phyloP scores from a whole-genome alignment of 805 yeast genomes.

The Clavispora carvajalis region DNA sequence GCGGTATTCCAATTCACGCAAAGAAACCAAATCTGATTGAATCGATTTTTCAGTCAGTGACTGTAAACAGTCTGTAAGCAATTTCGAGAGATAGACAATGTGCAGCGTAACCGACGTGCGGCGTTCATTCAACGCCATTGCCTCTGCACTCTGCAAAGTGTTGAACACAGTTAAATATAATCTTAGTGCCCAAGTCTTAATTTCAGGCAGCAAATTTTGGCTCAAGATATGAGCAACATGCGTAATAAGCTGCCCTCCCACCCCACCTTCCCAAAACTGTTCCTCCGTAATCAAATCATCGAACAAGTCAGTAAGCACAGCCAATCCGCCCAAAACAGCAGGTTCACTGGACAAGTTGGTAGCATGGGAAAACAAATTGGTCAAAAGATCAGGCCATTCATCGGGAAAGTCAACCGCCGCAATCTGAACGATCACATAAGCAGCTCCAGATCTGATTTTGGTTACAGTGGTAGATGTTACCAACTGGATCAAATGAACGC shows the following conservation, averaged over 20 bases:
- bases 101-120: conserved; percentile 27
- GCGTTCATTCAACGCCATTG: conserved; percentile 34
- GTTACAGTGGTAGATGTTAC: conserved; percentile 41
- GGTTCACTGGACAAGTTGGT: conserved; percentile 22
- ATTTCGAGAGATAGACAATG: conserved; percentile 12
- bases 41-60: conserved; percentile 1
- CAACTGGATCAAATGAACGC: conserved; percentile 47
- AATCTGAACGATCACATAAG: conserved; percentile 76
- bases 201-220: conserved; percentile 23
- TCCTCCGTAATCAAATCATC: conserved; percentile 84
- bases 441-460: conserved; percentile 60
- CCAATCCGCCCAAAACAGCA: conserved; percentile 48
- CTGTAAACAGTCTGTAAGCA: conserved; percentile 5
- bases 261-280: conserved; percentile 74
- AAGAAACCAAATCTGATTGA: conserved; percentile 2
- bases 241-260: conserved; percentile 51
- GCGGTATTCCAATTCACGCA: conserved; percentile 20
- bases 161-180: conserved; percentile 50
- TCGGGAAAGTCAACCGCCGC: conserved; percentile 92
- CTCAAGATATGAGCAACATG: conserved; percentile 43
- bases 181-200: conserved; percentile 44
- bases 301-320: conserved; percentile 68
- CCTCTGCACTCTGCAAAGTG: conserved; percentile 50
- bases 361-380: conserved; percentile 40
- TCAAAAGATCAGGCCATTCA: conserved; percentile 80